phyloP scores from a whole-genome alignment of 257 asterid genomes.

The Salvia hispanica region DNA sequence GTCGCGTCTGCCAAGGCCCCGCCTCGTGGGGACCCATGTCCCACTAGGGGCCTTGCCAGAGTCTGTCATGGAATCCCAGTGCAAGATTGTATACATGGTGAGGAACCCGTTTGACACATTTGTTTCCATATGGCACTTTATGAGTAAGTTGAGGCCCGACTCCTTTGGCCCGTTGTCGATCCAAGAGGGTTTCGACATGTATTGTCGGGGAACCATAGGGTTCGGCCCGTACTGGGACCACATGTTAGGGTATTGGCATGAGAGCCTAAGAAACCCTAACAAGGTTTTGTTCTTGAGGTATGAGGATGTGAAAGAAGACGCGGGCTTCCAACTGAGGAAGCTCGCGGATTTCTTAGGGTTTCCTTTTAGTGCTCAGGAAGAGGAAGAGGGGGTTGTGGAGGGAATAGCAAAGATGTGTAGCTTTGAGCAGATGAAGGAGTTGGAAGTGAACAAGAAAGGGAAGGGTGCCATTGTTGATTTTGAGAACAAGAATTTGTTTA shows the following conservation, averaged over 20 bases:
- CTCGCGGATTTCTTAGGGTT: conserved; percentile 51
- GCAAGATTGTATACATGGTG: conserved; percentile 47
- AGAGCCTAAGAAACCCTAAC: conserved; percentile 36
- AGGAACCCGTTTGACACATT: conserved; percentile 54
- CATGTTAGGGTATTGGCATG: conserved; percentile 52
- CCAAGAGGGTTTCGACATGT: conserved; percentile 40
- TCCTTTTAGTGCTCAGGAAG: conserved; percentile 48
- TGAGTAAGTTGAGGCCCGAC: conserved; percentile 20
- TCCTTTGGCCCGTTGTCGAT: conserved; percentile 23
- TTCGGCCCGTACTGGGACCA: conserved; percentile 72
- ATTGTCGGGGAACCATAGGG: conserved; percentile 38
- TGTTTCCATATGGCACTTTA: conserved; percentile 47
- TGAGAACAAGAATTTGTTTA: conserved; percentile 40
- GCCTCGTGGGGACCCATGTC: conserved; percentile 47
- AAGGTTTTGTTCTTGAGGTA: conserved; percentile 54
- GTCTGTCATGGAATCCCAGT: conserved; percentile 30
- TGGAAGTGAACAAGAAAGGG: conserved; percentile 49
- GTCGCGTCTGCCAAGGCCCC: conserved; percentile 36
- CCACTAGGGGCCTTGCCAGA: conserved; percentile 41
- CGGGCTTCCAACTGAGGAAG: conserved; percentile 29
- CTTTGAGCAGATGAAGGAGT: conserved; percentile 45
- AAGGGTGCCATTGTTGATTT: conserved; percentile 32
- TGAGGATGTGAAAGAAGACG: conserved; percentile 51
- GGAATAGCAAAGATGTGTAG: conserved; percentile 45
- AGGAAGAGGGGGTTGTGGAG: conserved; percentile 39